Conservation (phyloP, 345 rosid species). For the Kernera saxatilis region DNA sequence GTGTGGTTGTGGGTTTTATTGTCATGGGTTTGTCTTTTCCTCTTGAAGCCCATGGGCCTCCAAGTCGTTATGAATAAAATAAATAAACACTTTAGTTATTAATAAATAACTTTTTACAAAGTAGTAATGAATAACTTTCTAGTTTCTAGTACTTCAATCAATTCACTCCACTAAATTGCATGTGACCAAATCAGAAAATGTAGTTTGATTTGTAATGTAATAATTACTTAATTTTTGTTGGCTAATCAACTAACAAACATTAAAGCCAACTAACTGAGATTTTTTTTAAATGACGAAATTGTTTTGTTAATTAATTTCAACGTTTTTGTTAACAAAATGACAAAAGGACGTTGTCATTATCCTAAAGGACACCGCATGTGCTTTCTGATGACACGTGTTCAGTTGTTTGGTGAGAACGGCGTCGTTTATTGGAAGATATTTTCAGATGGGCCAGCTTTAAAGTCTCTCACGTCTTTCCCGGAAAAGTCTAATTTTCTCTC, state of each 20-base stretch:
- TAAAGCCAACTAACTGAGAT: neutral
- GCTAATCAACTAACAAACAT: neutral
- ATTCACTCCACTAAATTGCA: neutral
- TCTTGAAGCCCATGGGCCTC: neutral
- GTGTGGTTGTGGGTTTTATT: constrained; percentile 76
- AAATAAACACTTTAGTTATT: neutral
- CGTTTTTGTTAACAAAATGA: neutral
- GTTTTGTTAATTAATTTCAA: neutral
- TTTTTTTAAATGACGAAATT: neutral
- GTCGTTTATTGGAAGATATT: neutral
- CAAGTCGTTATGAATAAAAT: neutral
- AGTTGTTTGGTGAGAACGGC: neutral
- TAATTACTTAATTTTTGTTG: neutral
- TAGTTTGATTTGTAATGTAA: neutral
- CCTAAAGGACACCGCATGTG: neutral
- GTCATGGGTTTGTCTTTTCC: constrained; percentile 14
- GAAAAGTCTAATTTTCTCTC: neutral
- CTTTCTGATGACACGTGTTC: neutral
- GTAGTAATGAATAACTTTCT: neutral
- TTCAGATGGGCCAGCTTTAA: neutral
- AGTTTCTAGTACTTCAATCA: neutral
- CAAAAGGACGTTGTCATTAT: neutral
- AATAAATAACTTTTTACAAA: neutral
- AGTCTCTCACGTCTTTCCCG: constrained; percentile 13
- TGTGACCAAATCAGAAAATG: neutral